Conservation (phyloP, 768 basidiomycete genomes). For the Sistotremastrum niveocremeum region DNA sequence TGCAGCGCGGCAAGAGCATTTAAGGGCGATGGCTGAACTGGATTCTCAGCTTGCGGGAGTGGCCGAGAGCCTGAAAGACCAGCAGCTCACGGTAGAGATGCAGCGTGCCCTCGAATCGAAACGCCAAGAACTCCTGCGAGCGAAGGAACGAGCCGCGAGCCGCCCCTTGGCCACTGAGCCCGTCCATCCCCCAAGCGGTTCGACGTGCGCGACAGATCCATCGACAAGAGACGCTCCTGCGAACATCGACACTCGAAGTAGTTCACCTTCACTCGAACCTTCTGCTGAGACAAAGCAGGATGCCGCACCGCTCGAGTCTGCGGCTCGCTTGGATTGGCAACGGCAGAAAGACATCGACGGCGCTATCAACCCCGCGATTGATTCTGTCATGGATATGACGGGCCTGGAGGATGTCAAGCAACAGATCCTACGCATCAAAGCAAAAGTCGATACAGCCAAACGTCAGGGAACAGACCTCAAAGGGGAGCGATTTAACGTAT, state of each 20-base stretch:
- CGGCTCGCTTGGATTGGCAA: slow-evolving; percentile 32
- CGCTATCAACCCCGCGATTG: slow-evolving; percentile 37
- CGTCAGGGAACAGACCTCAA: slow-evolving; percentile 40
- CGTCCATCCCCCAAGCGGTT: slow-evolving; percentile 1
- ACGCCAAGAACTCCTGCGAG: slow-evolving; percentile 29
- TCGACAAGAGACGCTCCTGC: slow-evolving; percentile 1
- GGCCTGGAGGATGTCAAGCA: slow-evolving; percentile 55
- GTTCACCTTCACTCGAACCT: background rate
- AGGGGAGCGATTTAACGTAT: slow-evolving; percentile 47
- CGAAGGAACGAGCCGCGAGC: slow-evolving; percentile 5
- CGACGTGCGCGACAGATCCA: background rate
- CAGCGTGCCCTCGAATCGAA: slow-evolving; percentile 26
- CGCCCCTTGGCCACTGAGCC: slow-evolving; percentile 1
- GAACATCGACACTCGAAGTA: slow-evolving; percentile 3
- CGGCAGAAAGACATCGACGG: slow-evolving; percentile 44
- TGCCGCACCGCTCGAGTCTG: background rate
- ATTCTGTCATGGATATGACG: slow-evolving; percentile 55
- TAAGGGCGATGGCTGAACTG: slow-evolving; percentile 26
- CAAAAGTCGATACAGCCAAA: slow-evolving; percentile 28
- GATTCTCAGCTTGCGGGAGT: slow-evolving; percentile 27
- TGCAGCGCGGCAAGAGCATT: slow-evolving; percentile 29
- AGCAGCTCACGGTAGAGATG: slow-evolving; percentile 23
- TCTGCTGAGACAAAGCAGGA: no score
- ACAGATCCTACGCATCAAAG: slow-evolving; percentile 45
- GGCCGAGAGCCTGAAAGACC: slow-evolving; percentile 22